Conservation (phyloP, 1,284 basidiomycete species). For the Irpex sp. region DNA sequence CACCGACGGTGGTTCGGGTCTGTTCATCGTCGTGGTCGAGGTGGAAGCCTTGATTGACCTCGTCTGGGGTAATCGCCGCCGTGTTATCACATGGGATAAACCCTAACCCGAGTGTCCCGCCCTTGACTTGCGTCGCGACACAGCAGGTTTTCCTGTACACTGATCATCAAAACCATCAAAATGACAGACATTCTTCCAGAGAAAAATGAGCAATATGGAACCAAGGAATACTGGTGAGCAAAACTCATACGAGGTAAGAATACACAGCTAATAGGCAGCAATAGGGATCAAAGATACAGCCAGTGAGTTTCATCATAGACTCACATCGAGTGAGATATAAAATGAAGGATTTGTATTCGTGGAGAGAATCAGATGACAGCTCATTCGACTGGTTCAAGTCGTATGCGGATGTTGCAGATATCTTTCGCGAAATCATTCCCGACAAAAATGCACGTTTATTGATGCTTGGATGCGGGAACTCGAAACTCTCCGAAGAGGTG, state of each 20-base stretch:
- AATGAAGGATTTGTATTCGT: neutral
- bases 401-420: constrained; percentile 60
- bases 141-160: neutral
- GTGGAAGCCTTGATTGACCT: neutral
- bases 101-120: neutral
- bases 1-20: constrained; percentile 38
- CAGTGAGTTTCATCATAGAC: constrained; percentile 39
- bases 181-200: constrained; percentile 45
- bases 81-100: neutral
- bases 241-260: neutral
- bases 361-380: constrained; percentile 58
- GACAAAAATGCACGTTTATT: constrained; percentile 66
- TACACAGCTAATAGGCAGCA: no score
- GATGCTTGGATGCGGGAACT: constrained; percentile 93
- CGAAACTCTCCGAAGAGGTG: constrained; percentile 74
- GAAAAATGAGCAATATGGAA: constrained; percentile 74
- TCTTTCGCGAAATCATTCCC: constrained; percentile 62
- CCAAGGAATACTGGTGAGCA: constrained; percentile 69
- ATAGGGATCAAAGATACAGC: constrained; percentile 70
- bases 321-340: neutral
- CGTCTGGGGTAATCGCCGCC: neutral
- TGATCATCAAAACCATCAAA: neutral
- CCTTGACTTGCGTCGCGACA: no score
- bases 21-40: constrained; percentile 38
- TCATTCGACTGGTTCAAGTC: constrained; percentile 89